Percentiles rank a stretch among this genome's conserved stretches.
These are phyloP conservation scores for Neonectria faginata DNA, from an alignment of 2,329 filamentous ascomycete species.

Conservation along the genomic window DNA sequence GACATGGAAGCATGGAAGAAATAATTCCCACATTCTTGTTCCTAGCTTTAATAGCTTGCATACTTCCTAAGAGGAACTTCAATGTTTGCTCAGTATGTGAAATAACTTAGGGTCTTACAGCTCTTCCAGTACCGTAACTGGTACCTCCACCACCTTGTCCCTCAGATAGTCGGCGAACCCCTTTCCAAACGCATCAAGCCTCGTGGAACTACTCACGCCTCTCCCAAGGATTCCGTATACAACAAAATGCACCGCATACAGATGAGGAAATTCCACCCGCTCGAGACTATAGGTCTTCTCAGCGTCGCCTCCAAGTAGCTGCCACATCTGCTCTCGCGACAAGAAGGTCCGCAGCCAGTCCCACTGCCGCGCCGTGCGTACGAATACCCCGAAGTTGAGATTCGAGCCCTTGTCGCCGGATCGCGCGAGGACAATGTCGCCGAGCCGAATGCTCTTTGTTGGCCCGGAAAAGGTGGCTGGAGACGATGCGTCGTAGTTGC, in stretches of 20 bases:
- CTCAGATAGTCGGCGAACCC: constrained; percentile 26
- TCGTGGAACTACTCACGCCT: constrained; percentile 24
- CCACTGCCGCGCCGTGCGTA: constrained; percentile 15
- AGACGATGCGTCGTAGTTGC: constrained; percentile 16
- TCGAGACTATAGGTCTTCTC: constrained; percentile 17
- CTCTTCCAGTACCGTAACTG: not conserved
- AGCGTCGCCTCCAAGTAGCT: constrained; percentile 13
- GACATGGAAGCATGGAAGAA: too few species aligned
- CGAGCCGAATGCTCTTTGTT: constrained; percentile 10
- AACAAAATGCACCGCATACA: constrained; percentile 22
- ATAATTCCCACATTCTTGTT: not conserved
- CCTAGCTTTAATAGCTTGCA: not conserved
- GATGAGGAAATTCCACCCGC: constrained; percentile 21
- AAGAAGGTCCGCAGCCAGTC: constrained; percentile 22
- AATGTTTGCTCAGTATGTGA: not conserved
- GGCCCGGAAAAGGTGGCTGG: constrained; percentile 1
- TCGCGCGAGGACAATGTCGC: constrained; percentile 18
- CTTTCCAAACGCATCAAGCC: constrained; percentile 25
- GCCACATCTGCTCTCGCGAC: constrained; percentile 8
- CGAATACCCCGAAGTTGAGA: constrained; percentile 22
- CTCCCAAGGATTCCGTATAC: constrained; percentile 20
- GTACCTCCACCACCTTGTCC: constrained; percentile 21
- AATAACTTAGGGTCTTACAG: not conserved
- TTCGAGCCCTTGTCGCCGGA: constrained; percentile 27
- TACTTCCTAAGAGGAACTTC: too few species aligned